Percentiles rank a stretch among this genome's conserved stretches.
These are phyloP conservation scores for Auriscalpium microsporum DNA, from an alignment of 768 basidiomycete species.

Conservation along the genomic window DNA sequence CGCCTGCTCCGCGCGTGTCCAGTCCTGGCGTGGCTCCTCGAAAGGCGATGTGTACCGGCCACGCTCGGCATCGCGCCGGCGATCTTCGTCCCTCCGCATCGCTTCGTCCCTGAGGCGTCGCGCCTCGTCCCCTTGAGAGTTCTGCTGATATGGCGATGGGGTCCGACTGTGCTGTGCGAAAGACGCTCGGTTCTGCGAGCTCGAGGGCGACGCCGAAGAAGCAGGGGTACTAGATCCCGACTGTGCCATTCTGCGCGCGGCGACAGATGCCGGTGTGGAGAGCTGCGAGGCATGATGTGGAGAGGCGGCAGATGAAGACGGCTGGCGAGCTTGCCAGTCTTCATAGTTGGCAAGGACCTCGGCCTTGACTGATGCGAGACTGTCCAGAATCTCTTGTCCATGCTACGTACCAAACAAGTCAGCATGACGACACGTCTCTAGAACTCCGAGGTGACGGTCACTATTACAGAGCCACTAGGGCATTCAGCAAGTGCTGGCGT, in stretches of 20 bases:
- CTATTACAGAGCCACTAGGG: too few species aligned
- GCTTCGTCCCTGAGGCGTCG: constrained; percentile 30
- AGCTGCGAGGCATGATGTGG: neutral
- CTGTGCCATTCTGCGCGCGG: neutral
- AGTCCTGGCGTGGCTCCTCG: constrained; percentile 14
- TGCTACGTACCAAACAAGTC: constrained; percentile 37
- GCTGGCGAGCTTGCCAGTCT: constrained; percentile 36
- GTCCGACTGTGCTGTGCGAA: constrained; percentile 7
- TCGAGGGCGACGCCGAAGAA: constrained; percentile 13
- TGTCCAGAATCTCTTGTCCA: constrained; percentile 64
- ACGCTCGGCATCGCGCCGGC: constrained; percentile 22
- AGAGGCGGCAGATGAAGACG: constrained; percentile 8
- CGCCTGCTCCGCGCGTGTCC: constrained; percentile 13
- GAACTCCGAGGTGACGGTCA: too few species aligned
- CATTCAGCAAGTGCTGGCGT: too few species aligned
- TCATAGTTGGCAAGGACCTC: constrained; percentile 56
- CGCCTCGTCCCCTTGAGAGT: constrained; percentile 27
- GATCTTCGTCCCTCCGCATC: constrained; percentile 24
- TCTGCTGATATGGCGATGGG: constrained; percentile 16
- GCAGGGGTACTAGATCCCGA: neutral
- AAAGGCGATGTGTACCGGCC: constrained; percentile 12
- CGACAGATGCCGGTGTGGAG: neutral
- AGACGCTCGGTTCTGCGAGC: constrained; percentile 10
- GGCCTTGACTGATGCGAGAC: constrained; percentile 57
- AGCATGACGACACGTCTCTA: neutral